phyloP scores from a whole-genome alignment of 192 early-diverging fungal genomes.

The Mycoemilia scoparia region DNA sequence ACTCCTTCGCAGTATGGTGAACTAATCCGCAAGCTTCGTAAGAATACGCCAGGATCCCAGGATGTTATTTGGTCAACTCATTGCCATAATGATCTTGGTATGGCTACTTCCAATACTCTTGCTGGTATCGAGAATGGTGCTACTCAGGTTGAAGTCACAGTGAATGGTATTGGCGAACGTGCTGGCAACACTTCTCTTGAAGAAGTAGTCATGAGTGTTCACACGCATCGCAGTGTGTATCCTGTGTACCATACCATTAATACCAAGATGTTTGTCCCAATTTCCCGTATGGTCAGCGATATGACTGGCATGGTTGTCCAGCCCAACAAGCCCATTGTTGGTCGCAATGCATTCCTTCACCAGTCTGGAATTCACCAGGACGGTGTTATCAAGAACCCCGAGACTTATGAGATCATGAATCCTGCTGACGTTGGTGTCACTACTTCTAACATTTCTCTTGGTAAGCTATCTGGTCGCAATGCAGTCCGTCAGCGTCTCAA shows the following conservation, averaged over 20 bases:
- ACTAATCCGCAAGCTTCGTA: slow-evolving; percentile 64
- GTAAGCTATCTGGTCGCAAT: slow-evolving; percentile 92
- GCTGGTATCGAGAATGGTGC: slow-evolving; percentile 81
- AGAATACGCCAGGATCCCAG: slow-evolving; percentile 50
- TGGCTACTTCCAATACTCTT: slow-evolving; percentile 91
- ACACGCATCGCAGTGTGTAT: slow-evolving; percentile 76
- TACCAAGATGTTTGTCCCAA: slow-evolving; percentile 68
- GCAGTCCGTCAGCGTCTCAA: slow-evolving; percentile 70
- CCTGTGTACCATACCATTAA: slow-evolving; percentile 84
- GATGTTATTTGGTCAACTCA: slow-evolving; percentile 81
- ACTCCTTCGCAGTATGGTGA: slow-evolving; percentile 76
- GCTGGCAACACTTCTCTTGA: slow-evolving; percentile 95
- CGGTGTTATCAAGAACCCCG: slow-evolving; percentile 89
- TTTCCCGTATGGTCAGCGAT: slow-evolving; percentile 74
- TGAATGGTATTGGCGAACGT: slow-evolving; percentile 97
- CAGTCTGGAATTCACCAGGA: slow-evolving; percentile 98
- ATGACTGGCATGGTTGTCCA: slow-evolving; percentile 91
- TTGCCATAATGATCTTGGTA: slow-evolving; percentile 93
- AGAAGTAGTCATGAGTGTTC: slow-evolving; percentile 87
- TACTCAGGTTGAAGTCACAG: slow-evolving; percentile 89
- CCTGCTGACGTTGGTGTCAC: slow-evolving; percentile 83
- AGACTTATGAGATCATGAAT: slow-evolving; percentile 92
- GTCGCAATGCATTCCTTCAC: slow-evolving; percentile 90
- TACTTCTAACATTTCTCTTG: slow-evolving; percentile 68
- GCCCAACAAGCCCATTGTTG: slow-evolving; percentile 96